These are phyloP conservation scores for Plasmodium gallinaceum DNA, from an alignment of 169 alveolate species.

Conservation along the genomic window DNA sequence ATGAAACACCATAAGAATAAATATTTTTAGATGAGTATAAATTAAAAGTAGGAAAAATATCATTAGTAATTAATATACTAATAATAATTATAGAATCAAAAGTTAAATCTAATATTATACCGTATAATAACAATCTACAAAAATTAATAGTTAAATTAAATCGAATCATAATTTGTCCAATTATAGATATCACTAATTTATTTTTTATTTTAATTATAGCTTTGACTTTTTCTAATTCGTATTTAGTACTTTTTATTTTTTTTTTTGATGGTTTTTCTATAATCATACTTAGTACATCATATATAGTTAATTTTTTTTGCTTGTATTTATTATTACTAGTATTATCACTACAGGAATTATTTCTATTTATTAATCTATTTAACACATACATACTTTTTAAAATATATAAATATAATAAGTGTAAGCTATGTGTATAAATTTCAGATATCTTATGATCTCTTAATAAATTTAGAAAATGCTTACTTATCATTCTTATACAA, in stretches of 20 bases:
- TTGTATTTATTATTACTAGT: too few relatives aligned
- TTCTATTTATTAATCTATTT: conserved; percentile 3
- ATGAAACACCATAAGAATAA: conserved; percentile 25
- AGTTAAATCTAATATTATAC: conserved; percentile 18
- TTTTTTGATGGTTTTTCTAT: conserved; percentile 39
- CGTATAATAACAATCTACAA: conserved; percentile 30
- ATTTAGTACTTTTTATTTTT: conserved; percentile 16
- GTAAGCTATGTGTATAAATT: conserved; percentile 52
- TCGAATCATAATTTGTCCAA: conserved; percentile 57
- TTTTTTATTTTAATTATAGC: conserved; percentile 20
- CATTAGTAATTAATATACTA: conserved; percentile 38
- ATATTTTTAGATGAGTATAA: conserved; percentile 30
- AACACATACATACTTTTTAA: conserved; percentile 50
- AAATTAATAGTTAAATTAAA: conserved; percentile 28
- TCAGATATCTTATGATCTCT: conserved; percentile 51
- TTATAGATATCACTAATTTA: conserved; percentile 35
- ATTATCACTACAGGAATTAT: not conserved
- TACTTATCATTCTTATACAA: conserved; percentile 56
- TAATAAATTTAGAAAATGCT: conserved; percentile 19
- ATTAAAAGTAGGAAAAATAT: conserved; percentile 42
- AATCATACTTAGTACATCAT: conserved; percentile 40
- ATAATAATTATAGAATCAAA: conserved; percentile 25
- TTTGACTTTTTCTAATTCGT: conserved; percentile 27
- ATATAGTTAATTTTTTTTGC: not conserved
- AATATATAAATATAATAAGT: conserved; percentile 23